Percentiles rank a stretch among this genome's conserved stretches.
phyloP scores from a whole-genome alignment of 2,329 filamentous ascomycete genomes.

The Alternaria infectoria region DNA sequence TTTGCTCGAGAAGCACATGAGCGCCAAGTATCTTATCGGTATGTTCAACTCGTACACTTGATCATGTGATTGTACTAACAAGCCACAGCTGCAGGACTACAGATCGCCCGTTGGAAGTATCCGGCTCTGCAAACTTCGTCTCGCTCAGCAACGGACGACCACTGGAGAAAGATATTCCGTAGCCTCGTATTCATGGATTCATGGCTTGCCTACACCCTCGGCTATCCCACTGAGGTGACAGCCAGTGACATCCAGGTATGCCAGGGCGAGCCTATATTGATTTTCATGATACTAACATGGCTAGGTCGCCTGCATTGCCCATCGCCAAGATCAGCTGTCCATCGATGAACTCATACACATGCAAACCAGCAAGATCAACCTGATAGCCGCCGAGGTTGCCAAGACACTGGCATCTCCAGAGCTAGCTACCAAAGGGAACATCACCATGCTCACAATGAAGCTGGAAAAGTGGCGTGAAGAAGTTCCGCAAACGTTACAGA shows the following conservation, averaged over 20 bases:
- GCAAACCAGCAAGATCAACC: conserved; percentile 45
- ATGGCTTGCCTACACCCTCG: conserved; percentile 48
- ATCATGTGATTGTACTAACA: conserved; percentile 1
- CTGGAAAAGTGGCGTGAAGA: conserved; percentile 43
- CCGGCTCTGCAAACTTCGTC: conserved; percentile 10
- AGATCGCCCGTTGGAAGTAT: conserved; percentile 45
- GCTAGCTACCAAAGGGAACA: conserved; percentile 36
- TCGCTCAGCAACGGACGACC: conserved; percentile 13
- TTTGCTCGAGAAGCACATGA: conserved; percentile 48
- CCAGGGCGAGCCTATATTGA: neutral
- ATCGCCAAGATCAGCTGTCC: conserved; percentile 16
- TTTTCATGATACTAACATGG: conserved; percentile 15
- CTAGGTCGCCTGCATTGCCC: conserved; percentile 30
- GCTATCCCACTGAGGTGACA: conserved; percentile 42
- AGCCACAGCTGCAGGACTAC: conserved; percentile 41
- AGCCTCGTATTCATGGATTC: conserved; percentile 49
- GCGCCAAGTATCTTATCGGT: conserved; percentile 47
- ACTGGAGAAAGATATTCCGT: conserved; percentile 39
- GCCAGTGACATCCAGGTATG: conserved; percentile 36
- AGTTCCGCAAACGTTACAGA: conserved; percentile 41
- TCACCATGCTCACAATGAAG: conserved; percentile 37
- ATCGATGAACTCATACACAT: conserved; percentile 43
- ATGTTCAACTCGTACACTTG: conserved; percentile 8
- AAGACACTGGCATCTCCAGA: conserved; percentile 41
- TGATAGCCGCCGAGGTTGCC: conserved; percentile 45